Conservation (phyloP, 108 stramenopile species). For the Cyclotella sp. region DNA sequence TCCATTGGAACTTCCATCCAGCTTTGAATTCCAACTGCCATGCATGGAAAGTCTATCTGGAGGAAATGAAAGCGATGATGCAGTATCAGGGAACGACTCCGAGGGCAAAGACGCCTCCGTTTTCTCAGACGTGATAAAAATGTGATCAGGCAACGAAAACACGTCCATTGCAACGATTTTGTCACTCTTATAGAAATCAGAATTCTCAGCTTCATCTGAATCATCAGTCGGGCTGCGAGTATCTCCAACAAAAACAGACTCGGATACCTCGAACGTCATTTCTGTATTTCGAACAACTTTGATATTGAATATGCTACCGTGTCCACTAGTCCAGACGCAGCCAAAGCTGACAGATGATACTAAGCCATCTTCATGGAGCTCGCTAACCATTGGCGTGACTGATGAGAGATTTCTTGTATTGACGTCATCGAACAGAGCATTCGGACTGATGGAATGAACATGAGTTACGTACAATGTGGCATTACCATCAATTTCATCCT, state of each 20-base stretch:
- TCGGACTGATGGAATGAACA: slow-evolving; percentile 25
- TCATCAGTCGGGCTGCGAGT: slow-evolving; percentile 16
- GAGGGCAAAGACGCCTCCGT: not conserved
- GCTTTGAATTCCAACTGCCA: slow-evolving; percentile 46
- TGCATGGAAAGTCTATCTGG: slow-evolving; percentile 54
- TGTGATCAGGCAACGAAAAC: slow-evolving; percentile 39
- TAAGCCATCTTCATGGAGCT: slow-evolving; percentile 15
- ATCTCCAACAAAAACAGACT: slow-evolving; percentile 44
- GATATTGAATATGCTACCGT: slow-evolving; percentile 52
- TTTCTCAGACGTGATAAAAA: slow-evolving; percentile 23
- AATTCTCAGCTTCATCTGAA: slow-evolving; percentile 41
- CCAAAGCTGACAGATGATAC: slow-evolving; percentile 56
- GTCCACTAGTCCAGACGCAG: slow-evolving; percentile 64
- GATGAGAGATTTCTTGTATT: slow-evolving; percentile 25
- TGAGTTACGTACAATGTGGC: slow-evolving; percentile 22
- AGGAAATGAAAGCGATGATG: slow-evolving; percentile 44
- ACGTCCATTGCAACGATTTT: slow-evolving; percentile 58
- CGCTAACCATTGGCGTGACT: slow-evolving; percentile 41
- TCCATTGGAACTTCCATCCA: slow-evolving; percentile 14
- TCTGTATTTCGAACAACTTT: not conserved
- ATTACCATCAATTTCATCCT: not conserved
- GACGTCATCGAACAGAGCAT: slow-evolving; percentile 16
- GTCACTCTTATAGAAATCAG: slow-evolving; percentile 56
- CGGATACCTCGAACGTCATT: slow-evolving; percentile 42
- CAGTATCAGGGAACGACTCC: slow-evolving; percentile 5